These are phyloP conservation scores for Suillus lakei DNA, from an alignment of 768 basidiomycete species.

Conservation along the genomic window DNA sequence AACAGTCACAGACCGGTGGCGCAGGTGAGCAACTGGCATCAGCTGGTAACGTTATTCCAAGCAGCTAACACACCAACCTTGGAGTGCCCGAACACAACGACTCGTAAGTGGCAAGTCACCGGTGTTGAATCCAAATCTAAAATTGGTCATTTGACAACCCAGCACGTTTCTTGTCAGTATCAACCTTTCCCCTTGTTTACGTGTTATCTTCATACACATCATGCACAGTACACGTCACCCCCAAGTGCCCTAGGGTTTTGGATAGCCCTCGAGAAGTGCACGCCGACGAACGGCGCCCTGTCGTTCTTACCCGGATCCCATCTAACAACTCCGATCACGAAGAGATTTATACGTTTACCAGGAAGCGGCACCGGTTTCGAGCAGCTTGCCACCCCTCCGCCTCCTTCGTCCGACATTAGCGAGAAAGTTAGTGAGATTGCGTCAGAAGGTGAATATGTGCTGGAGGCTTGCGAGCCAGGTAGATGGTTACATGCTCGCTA, in stretches of 20 bases:
- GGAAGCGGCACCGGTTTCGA: constrained; percentile 88
- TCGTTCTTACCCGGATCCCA: constrained; percentile 94
- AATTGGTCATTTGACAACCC: no score
- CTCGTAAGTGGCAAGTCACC: constrained; percentile 59
- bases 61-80: background rate
- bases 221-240: constrained; percentile 83
- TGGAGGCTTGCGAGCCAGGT: constrained; percentile 81
- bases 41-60: background rate
- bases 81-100: constrained; percentile 92
- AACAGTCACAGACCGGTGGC: constrained; percentile 92
- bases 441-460: constrained; percentile 45
- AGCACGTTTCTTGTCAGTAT: constrained; percentile 75
- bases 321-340: constrained; percentile 68
- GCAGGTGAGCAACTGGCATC: constrained; percentile 59
- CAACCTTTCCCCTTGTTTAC: background rate
- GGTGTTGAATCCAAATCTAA: background rate
- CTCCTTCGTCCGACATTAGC: constrained; percentile 5
- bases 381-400: constrained; percentile 46
- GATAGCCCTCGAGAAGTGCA: constrained; percentile 94
- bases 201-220: background rate
- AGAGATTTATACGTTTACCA: constrained; percentile 83
- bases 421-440: constrained; percentile 1
- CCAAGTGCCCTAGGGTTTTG: constrained; percentile 94
- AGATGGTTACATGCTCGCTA: constrained; percentile 3
- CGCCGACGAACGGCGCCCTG: constrained; percentile 79